Base-by-base conservation (phyloP, 495 filamentous ascomycete species). In the Neurospora tetrasperma region DNA sequence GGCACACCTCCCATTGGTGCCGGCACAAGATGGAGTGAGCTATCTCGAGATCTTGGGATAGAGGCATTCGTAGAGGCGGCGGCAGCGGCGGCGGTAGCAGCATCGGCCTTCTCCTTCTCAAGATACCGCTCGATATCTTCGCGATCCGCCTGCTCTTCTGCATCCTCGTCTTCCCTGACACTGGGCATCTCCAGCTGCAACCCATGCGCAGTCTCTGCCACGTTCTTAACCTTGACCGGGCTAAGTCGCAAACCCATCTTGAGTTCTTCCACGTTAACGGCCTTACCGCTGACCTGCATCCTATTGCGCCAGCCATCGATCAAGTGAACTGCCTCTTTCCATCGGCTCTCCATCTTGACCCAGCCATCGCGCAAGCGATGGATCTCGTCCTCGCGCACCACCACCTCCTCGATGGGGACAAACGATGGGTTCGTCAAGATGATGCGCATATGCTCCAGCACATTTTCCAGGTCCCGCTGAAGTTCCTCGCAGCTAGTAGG, bases 391-490 rank as follows among this genome's bases (percentile, higher is more conserved):
- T 99, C 95, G 40, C 95, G 88, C 20, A 94, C 84, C 73, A 94
- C 93, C 8, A 98, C 92, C 80, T 98, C 87, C 78, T 98, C 96
- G n/a, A 99, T 86, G 0, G 96, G 92, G 41, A 98, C 96, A 80
- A 98, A 99, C 10, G 93, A 95, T 6, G 96, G 96, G 74, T 98
- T 97, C 12, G 94, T 97, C 39, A 99, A 84, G 43, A 99, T 85
- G 5, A 86, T 92, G 74, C 90, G 88, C 69, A 98, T 84, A 74
- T 96, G 93, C 70, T 91, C 89, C 72, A 98, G 85, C 2, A 95
- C 89, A 4, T 80, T 80, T 38, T 93, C 90, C 81, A 97, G 87
- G 71, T 95, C 91, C 8, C 79, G 74, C 0, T 92, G 88, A 54
- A 98, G 82, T 38, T 90, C 89, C 69, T 93, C 92, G 78, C 90